Conservation (phyloP, 108 stramenopile species). For the Epithemia pelagica region DNA sequence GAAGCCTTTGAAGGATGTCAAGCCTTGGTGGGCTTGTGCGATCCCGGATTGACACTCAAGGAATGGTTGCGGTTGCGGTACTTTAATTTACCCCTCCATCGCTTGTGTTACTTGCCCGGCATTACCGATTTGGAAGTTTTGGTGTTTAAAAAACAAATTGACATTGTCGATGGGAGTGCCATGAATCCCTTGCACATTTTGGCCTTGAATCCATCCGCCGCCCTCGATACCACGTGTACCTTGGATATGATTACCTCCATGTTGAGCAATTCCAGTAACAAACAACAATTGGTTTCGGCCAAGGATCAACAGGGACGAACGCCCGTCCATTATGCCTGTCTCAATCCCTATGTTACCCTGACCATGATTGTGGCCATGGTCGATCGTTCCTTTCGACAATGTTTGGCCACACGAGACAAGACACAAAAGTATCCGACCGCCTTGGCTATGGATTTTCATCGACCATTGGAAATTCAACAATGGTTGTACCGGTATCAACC, state of each 20-base stretch:
- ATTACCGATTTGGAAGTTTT: neutral
- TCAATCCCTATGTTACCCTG: neutral
- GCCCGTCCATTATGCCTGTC: neutral
- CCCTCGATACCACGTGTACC: neutral
- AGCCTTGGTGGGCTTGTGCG: neutral
- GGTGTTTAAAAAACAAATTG: neutral
- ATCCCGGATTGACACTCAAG: neutral
- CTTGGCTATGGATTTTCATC: neutral
- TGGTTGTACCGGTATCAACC: neutral
- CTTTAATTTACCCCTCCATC: neutral
- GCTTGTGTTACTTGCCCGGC: neutral
- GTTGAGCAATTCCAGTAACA: neutral
- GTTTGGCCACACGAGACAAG: neutral
- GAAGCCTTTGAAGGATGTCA: slow-evolving; percentile 16
- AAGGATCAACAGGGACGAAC: neutral
- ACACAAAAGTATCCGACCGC: neutral
- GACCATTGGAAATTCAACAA: neutral
- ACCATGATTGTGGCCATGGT: neutral
- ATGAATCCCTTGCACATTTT: neutral
- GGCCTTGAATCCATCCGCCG: neutral
- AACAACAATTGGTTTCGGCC: neutral
- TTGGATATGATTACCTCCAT: neutral
- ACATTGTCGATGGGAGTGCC: neutral
- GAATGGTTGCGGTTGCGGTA: neutral
- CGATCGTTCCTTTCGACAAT: neutral